Base-by-base conservation (phyloP, 2,329 filamentous ascomycete species). In the Coleophoma eucalyptorum region DNA sequence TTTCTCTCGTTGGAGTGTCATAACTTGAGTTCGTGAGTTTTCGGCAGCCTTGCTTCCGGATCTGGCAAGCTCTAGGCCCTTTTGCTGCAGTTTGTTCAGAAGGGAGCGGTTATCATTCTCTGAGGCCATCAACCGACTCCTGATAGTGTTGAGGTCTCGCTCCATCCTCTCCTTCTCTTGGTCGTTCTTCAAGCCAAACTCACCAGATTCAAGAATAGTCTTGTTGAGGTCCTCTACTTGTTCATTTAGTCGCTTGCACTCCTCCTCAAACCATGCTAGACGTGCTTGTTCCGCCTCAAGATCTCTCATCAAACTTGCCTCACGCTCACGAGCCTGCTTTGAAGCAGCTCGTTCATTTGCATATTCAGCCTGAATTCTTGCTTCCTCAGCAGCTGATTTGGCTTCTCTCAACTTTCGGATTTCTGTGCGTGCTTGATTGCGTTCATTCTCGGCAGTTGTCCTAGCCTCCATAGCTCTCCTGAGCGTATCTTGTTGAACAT, bases 51-150 rank as follows among this genome's bases (percentile, higher is more conserved):
- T 86, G 5, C 92, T 96, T 53, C 83, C 90, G 0, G 93, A 94
- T 43, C 94, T 83, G 38, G 93, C 93, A 67, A 99, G 95, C 65
- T 99, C 93, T 6, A 99, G 79, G 31, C 95, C 94, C 74, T 97
- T 97, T 64, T 97, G 93, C 63, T 97, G 93, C 16, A 99, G 79
- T 70, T 97, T 97, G 73, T 97, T 97, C 58, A 97, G 79, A n/a
- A 99, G 75, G 5, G 91, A 87, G 47, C 90, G 86, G 63, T 97
- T 97, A 70, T 97, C 93, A 61, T 97, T 97, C 67, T 99, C 93
- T 0, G 93, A 97, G 20, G 93, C 94, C 7, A 87, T 80, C 38
- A 99, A 76, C 19, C 93, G 86, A 53, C 92, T 92, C 67, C 94
- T 96, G 59, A 97, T 82, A 1, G 93, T 97, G 19, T 90, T 86